These are phyloP conservation scores for Melaleuca quinquenervia DNA, from an alignment of 345 rosid genomes.

Conservation along the genomic window DNA sequence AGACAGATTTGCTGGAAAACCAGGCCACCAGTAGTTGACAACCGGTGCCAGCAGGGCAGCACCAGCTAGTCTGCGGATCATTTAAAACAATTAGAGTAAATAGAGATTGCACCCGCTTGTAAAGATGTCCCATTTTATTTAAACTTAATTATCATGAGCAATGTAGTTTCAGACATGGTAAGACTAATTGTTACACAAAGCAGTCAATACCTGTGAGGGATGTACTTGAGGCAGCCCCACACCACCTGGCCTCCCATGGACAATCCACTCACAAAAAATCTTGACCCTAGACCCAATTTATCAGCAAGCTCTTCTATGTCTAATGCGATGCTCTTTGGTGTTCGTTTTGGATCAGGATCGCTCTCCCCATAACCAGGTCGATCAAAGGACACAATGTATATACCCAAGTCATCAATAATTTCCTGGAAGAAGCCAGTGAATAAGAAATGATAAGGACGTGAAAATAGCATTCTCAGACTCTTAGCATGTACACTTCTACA, in stretches of 20 bases:
- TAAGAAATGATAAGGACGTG: neutral
- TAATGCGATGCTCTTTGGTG: slow-evolving; percentile 41
- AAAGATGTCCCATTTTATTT: neutral
- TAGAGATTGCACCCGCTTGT: neutral
- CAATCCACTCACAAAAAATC: slow-evolving; percentile 35
- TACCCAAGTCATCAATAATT: slow-evolving; percentile 32
- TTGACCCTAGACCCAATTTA: slow-evolving; percentile 47
- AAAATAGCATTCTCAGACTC: neutral
- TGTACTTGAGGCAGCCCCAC: slow-evolving; percentile 61
- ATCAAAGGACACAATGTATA: slow-evolving; percentile 53
- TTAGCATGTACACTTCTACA: neutral
- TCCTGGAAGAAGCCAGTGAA: slow-evolving; percentile 23
- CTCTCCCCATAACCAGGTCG: slow-evolving; percentile 77
- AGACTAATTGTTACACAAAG: neutral
- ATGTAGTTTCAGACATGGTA: neutral
- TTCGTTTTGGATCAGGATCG: slow-evolving; percentile 41
- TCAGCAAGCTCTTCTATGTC: slow-evolving; percentile 67
- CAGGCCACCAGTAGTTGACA: slow-evolving; percentile 54
- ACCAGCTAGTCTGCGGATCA: slow-evolving; percentile 36
- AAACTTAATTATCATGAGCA: neutral
- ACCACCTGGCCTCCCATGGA: slow-evolving; percentile 50
- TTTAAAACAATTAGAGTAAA: neutral
- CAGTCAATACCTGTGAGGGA: slow-evolving; percentile 43
- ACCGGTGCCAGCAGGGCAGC: slow-evolving; percentile 43
- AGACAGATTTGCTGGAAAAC: slow-evolving; percentile 34